These are phyloP conservation scores for Trichocladium uniseriatum DNA, from an alignment of 495 filamentous ascomycete species.

Conservation along the genomic window DNA sequence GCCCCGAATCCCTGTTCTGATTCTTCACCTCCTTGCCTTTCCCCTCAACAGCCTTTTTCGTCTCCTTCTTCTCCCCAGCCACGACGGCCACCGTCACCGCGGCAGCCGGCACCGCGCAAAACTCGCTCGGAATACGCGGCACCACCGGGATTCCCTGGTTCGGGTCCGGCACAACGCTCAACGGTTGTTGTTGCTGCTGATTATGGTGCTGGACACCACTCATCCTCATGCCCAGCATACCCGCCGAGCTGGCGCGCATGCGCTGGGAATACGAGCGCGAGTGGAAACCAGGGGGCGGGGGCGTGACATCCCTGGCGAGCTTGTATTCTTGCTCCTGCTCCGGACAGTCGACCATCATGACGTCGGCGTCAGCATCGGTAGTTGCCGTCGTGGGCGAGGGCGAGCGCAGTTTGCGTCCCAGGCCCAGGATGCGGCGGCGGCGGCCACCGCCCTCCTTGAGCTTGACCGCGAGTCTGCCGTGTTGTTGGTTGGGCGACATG, in stretches of 20 bases:
- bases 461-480: neutral
- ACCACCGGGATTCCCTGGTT: slow-evolving; percentile 34
- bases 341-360: slow-evolving; percentile 8
- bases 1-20: slow-evolving; percentile 4
- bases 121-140: slow-evolving; percentile 18
- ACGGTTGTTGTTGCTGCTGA: slow-evolving; percentile 6
- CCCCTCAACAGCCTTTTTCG: neutral
- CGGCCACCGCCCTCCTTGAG: slow-evolving; percentile 3
- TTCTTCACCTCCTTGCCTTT: neutral
- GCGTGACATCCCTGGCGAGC: neutral
- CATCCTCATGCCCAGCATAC: neutral
- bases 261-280: slow-evolving; percentile 7
- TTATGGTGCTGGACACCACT: neutral
- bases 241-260: neutral
- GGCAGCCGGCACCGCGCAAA: slow-evolving; percentile 3
- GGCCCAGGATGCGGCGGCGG: slow-evolving; percentile 3
- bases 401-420: neutral
- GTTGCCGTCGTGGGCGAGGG: neutral
- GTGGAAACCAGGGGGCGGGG: neutral
- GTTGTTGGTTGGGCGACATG: too few species aligned
- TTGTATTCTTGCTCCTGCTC: neutral
- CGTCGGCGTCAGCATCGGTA: neutral
- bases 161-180: slow-evolving; percentile 26
- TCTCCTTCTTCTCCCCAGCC: neutral
- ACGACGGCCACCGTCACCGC: neutral